phyloP scores from a whole-genome alignment of 805 yeast species.

The Candida taoyuanica region DNA sequence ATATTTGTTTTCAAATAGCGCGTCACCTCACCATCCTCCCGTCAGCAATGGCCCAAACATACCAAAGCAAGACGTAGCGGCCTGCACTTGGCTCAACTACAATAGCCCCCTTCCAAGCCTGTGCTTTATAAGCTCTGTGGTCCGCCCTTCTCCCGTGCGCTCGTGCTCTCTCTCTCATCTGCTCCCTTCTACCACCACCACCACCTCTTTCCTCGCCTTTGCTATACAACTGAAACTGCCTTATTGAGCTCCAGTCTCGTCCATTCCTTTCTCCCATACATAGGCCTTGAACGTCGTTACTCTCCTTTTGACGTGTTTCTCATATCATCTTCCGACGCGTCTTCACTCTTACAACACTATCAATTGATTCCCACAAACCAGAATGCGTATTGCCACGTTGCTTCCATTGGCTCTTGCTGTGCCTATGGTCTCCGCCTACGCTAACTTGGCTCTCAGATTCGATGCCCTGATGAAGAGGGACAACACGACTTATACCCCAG shows the following conservation, averaged over 20 bases:
- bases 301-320: too few species aligned
- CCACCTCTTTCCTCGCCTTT: too few species aligned
- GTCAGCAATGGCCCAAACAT: not conserved
- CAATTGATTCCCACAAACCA: not conserved
- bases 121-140: too few species aligned
- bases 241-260: slow-evolving; percentile 27
- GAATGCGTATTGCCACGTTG: slow-evolving; percentile 16
- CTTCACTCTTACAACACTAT: too few species aligned
- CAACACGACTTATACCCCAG: slow-evolving; percentile 7
- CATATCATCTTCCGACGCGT: too few species aligned
- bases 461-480: slow-evolving; percentile 22
- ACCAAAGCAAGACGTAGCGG: not conserved
- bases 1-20: slow-evolving; percentile 15
- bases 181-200: too few species aligned
- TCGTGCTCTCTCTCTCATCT: too few species aligned
- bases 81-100: too few species aligned
- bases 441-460: slow-evolving; percentile 25
- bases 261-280: slow-evolving; percentile 27
- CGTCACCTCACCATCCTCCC: slow-evolving; percentile 3
- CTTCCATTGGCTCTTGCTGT: slow-evolving; percentile 15
- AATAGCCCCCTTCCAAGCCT: too few species aligned
- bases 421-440: slow-evolving; percentile 18
- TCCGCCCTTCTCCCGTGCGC: too few species aligned
- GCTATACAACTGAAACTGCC: too few species aligned
- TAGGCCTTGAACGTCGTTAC: slow-evolving; percentile 1